A percentile compares a stretch with the other conserved stretches of the same genome.
Conservation (phyloP, 495 filamentous ascomycete species). For the Lasiosphaeriaceae sp. region DNA sequence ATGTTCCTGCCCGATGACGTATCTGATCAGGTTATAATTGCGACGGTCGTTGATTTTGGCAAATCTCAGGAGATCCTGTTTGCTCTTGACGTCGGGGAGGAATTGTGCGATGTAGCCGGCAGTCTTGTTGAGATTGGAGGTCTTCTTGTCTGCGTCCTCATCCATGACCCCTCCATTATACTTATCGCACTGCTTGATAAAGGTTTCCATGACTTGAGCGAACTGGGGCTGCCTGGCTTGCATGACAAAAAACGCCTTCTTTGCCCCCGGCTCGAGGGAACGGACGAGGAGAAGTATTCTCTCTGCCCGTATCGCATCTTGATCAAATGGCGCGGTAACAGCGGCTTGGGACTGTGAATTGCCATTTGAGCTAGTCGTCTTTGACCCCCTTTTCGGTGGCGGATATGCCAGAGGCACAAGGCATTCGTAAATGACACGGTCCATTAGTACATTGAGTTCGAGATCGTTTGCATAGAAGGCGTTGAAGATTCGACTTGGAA, state of each 20-base stretch:
- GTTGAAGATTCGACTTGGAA: slow-evolving; percentile 82
- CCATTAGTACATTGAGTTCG: slow-evolving; percentile 78
- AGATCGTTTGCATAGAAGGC: slow-evolving; percentile 86
- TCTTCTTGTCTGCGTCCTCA: slow-evolving; percentile 63
- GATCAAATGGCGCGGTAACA: slow-evolving; percentile 51
- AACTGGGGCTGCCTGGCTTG: slow-evolving; percentile 69
- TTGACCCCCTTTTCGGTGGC: slow-evolving; percentile 57
- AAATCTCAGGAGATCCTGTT: slow-evolving; percentile 78
- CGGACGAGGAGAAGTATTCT: slow-evolving; percentile 77
- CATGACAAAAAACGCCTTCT: slow-evolving; percentile 84
- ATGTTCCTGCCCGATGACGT: slow-evolving; percentile 77
- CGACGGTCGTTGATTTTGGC: slow-evolving; percentile 89
- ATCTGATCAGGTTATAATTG: slow-evolving; percentile 82
- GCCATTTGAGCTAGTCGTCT: slow-evolving; percentile 46
- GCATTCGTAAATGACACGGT: slow-evolving; percentile 80
- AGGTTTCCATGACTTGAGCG: slow-evolving; percentile 63
- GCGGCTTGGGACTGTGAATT: slow-evolving; percentile 53
- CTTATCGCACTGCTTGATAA: slow-evolving; percentile 74
- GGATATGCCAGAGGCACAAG: slow-evolving; percentile 84
- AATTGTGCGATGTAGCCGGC: slow-evolving; percentile 67
- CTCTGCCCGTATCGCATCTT: slow-evolving; percentile 81
- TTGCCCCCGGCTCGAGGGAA: slow-evolving; percentile 72
- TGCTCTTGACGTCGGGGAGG: slow-evolving; percentile 68
- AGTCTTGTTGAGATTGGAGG: slow-evolving; percentile 60
- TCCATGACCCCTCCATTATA: slow-evolving; percentile 86